Evolutionary conservation across 805 yeast genomes (phyloP).

Genomic region (Candida cerambycidarum): DNA sequence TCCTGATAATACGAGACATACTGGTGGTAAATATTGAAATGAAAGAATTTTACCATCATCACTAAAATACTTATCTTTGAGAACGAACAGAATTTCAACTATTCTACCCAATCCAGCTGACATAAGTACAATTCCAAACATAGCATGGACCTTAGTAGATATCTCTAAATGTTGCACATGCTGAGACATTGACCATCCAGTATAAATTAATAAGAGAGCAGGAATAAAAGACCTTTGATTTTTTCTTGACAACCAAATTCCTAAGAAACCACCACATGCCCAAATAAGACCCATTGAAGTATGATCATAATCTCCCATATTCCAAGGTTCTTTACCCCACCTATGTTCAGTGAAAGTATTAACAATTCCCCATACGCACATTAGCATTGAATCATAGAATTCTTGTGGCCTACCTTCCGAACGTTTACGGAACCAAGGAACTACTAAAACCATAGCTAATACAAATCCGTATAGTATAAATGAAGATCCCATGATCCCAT

Average conservation of each 20-base stretch:
- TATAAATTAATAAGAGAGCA: conserved; percentile 74
- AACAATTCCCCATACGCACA: conserved; percentile 88
- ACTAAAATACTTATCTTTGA: conserved; percentile 54
- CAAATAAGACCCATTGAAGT: conserved; percentile 95
- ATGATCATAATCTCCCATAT: conserved; percentile 91
- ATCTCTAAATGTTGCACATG: conserved; percentile 75
- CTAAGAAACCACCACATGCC: conserved; percentile 93
- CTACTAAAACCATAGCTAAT: conserved; percentile 59
- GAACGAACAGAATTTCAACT: conserved; percentile 75
- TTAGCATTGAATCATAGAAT: conserved; percentile 74
- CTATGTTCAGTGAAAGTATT: conserved; percentile 96
- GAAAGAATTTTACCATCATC: conserved; percentile 50
- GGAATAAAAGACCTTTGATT: conserved; percentile 78
- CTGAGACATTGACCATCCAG: conserved; percentile 94
- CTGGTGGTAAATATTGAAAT: conserved; percentile 86
- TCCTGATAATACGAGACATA: conserved; percentile 77
- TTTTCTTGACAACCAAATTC: conserved; percentile 63
- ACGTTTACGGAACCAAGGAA: conserved; percentile 69
- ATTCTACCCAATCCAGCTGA: conserved; percentile 74
- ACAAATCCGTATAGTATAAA: conserved; percentile 80
- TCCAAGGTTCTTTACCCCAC: conserved; percentile 89
- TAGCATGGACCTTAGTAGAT: conserved; percentile 82
- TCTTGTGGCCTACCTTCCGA: conserved; percentile 54
- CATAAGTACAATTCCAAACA: conserved; percentile 83
- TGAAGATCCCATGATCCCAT: conserved; percentile 94